Evolutionary conservation across 345 rosid genomes (phyloP).

Genomic region (Gossypium thurberi): DNA sequence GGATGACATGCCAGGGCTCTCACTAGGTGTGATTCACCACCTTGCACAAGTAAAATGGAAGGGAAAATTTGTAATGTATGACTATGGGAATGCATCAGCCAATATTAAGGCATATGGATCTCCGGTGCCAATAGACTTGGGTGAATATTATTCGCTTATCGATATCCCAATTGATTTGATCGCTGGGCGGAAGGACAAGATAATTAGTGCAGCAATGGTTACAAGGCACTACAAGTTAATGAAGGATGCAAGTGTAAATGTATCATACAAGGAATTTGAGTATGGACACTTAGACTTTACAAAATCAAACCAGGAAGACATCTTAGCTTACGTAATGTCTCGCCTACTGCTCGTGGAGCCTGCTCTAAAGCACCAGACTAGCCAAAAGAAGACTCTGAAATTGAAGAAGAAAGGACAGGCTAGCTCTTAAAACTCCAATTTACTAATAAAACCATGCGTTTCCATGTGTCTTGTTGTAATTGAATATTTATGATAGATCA

Average conservation of each 20-base stretch:
- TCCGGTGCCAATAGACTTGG: slow-evolving; percentile 80
- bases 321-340: slow-evolving; percentile 73
- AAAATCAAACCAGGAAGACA: slow-evolving; percentile 78
- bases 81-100: slow-evolving; percentile 55
- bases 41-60: slow-evolving; percentile 79
- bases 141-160: slow-evolving; percentile 52
- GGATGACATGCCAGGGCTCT: slow-evolving; percentile 96
- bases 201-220: slow-evolving; percentile 81
- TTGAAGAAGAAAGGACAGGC: slow-evolving; percentile 31
- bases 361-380: slow-evolving; percentile 23
- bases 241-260: slow-evolving; percentile 60
- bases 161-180: slow-evolving; percentile 80
- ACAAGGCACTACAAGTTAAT: slow-evolving; percentile 67
- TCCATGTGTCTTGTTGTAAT: slow-evolving; percentile 8
- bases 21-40: slow-evolving; percentile 69
- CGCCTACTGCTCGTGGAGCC: slow-evolving; percentile 56
- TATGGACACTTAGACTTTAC: slow-evolving; percentile 97
- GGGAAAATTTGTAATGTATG: slow-evolving; percentile 70
- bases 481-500: not conserved
- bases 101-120: slow-evolving; percentile 69
- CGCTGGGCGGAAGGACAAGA: slow-evolving; percentile 77
- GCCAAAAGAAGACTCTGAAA: slow-evolving; percentile 34
- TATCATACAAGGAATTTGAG: slow-evolving; percentile 65
- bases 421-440: not conserved
- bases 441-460: not conserved